These are phyloP conservation scores for Venturia effusa DNA, from an alignment of 2,329 filamentous ascomycete species.

Conservation along the genomic window DNA sequence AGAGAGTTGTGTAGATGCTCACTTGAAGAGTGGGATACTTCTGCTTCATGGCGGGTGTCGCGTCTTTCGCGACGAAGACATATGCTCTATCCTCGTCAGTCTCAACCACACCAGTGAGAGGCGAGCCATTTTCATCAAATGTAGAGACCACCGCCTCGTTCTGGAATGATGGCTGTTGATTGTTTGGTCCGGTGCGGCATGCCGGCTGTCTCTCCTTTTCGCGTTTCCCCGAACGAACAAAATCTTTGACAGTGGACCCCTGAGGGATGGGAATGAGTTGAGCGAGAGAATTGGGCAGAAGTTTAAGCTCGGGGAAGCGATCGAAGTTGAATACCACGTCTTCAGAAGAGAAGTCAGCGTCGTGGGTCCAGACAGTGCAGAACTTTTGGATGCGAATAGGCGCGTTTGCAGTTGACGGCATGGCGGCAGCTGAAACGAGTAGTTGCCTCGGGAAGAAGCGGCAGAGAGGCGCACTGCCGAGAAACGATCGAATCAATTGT, in stretches of 20 bases:
- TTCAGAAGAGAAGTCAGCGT: slow-evolving; percentile 58
- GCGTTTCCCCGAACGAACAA: slow-evolving; percentile 20
- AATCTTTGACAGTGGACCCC: slow-evolving; percentile 37
- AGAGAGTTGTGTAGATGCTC: slow-evolving; percentile 19
- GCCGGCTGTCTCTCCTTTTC: slow-evolving; percentile 14
- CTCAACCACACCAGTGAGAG: slow-evolving; percentile 21
- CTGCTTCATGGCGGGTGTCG: slow-evolving; percentile 26
- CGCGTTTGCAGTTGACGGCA: not conserved
- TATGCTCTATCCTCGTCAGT: slow-evolving; percentile 27
- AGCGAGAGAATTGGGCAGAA: slow-evolving; percentile 49
- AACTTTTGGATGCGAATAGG: slow-evolving; percentile 24
- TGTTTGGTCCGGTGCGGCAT: slow-evolving; percentile 17
- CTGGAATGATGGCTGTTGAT: slow-evolving; percentile 16
- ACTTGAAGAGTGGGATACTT: slow-evolving; percentile 34
- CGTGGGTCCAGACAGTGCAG: slow-evolving; percentile 47
- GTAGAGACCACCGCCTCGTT: slow-evolving; percentile 15
- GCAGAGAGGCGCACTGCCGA: not conserved
- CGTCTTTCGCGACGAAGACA: slow-evolving; percentile 26
- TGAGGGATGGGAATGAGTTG: slow-evolving; percentile 55
- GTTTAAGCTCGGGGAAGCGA: slow-evolving; percentile 50
- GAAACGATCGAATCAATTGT: not conserved
- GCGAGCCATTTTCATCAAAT: slow-evolving; percentile 27
- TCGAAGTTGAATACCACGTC: slow-evolving; percentile 72
- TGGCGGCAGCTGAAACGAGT: not conserved
- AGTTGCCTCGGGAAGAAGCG: not conserved